Evolutionary conservation across 2,329 filamentous ascomycete species (phyloP).

Genomic region (Xylariaceae sp.): DNA sequence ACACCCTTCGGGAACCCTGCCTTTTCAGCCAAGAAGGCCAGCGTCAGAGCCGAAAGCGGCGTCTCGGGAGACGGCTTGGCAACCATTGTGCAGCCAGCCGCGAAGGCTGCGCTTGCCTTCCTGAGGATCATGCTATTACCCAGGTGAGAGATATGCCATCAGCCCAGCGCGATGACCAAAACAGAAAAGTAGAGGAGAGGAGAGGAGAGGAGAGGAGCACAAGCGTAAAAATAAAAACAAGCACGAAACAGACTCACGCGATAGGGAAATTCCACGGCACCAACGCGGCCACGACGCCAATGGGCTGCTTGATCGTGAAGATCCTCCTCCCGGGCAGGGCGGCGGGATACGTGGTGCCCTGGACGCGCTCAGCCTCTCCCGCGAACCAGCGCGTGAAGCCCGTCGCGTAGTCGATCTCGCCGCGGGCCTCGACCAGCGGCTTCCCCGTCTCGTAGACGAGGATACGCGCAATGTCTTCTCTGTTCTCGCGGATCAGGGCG

Average conservation of each 20-base stretch:
- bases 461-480: conserved; percentile 66
- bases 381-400: conserved; percentile 64
- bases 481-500: conserved; percentile 64
- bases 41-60: conserved; percentile 59
- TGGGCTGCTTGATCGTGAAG: conserved; percentile 76
- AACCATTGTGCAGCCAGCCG: conserved; percentile 77
- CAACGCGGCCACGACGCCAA: conserved; percentile 70
- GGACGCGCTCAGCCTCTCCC: conserved; percentile 55
- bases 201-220: too few relatives aligned
- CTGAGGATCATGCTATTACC: conserved; percentile 61
- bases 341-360: conserved; percentile 64
- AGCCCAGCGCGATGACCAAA: conserved; percentile 34
- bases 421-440: conserved; percentile 58
- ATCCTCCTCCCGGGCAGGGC: conserved; percentile 67
- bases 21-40: conserved; percentile 62
- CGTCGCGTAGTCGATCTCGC: conserved; percentile 61
- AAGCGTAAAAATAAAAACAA: too few relatives aligned
- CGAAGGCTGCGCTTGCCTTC: conserved; percentile 71
- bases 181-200: background rate
- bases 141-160: background rate
- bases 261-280: conserved; percentile 76
- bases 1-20: conserved; percentile 79
- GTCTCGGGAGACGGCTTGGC: conserved; percentile 75
- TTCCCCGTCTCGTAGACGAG: conserved; percentile 68
- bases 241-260: conserved; percentile 54